phyloP scores from a whole-genome alignment of 2,329 filamentous ascomycete genomes.

The Trichocomaceae sp. region DNA sequence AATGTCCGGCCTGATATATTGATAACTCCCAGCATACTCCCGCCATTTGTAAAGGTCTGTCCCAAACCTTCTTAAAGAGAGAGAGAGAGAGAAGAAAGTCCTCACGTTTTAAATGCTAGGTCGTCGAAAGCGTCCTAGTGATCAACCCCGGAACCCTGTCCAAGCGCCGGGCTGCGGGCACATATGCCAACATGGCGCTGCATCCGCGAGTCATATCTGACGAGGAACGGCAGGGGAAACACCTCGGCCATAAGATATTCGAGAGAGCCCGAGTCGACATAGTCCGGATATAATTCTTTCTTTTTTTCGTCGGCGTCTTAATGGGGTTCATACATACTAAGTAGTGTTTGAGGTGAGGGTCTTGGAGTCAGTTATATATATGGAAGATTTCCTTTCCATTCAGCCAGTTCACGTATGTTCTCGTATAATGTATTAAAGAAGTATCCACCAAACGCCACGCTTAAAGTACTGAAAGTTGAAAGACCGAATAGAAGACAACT shows the following conservation, averaged over 20 bases:
- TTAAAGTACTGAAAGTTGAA: no score
- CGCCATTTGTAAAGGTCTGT: conserved; percentile 76
- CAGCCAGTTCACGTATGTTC: not conserved
- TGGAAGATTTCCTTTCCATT: not conserved
- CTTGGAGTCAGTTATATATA: no score
- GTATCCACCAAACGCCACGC: conserved; percentile 8
- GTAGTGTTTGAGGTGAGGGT: no score
- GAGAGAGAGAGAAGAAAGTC: not conserved
- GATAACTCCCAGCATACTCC: conserved; percentile 72
- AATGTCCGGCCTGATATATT: conserved; percentile 79
- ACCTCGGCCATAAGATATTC: conserved; percentile 69
- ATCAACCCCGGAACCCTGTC: conserved; percentile 87
- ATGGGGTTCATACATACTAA: no score
- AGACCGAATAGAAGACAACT: not conserved
- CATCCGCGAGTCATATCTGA: conserved; percentile 57
- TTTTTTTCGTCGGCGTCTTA: not conserved
- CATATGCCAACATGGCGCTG: conserved; percentile 73
- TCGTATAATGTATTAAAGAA: no score
- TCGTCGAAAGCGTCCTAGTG: conserved; percentile 80
- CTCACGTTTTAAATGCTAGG: conserved; percentile 47
- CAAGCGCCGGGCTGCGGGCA: conserved; percentile 76
- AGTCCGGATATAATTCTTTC: conserved; percentile 56
- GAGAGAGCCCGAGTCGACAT: conserved; percentile 83
- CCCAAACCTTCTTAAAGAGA: not conserved
- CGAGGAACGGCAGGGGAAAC: conserved; percentile 50